Evolutionary conservation across 495 filamentous ascomycete species (phyloP), one percentile per base, ranked within the genome.

Genomic region (Parmelia sp.): DNA sequence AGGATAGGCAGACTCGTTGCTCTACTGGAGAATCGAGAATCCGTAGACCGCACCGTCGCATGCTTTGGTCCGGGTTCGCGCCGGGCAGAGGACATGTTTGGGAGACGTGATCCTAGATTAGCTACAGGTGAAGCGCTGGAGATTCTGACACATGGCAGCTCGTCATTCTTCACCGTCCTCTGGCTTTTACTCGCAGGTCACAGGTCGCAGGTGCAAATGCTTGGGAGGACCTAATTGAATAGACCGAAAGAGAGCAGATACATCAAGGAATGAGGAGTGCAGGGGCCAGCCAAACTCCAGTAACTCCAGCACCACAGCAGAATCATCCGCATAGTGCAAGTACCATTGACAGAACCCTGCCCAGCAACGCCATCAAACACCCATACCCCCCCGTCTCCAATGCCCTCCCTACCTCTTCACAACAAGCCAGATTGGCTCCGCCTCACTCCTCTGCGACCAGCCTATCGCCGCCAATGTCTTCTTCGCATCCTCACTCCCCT

Each of bases 401-500:
- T 23, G n/a, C 49, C 27, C 27, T 15, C 49, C 27, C 27, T 55
- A 55, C 51, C 17, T 35, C 51, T 33, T 35, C 29, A 55, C 51
- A 0, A 55, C 3, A 10, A 55, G 29, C 51, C 51, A 55, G 10
- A 55, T 55, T 17, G 51, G 51, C 29, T 3, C 27, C 2, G 17
- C 29, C 17, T 33, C 51, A 55, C 51, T 33, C 51, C 27, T 35
- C 29, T 55, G 27, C 51, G 29, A 31, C 51, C 51, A 55, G 25
- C 51, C 51, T 2, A 55, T 0, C 15, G 31, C 51, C 51, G 3
- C 17, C 51, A 55, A 33, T 25, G 29, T 10, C 51, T 35, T 55
- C 17, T 7, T 19, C 29, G 51, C 51, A 8, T 33, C 27, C 4
- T 61, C 65, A 11, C 62, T 58, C 21, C 44, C 59, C 33, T 64